Conservation (phyloP, 1,284 basidiomycete genomes). For the Ceratobasidium sp. region DNA sequence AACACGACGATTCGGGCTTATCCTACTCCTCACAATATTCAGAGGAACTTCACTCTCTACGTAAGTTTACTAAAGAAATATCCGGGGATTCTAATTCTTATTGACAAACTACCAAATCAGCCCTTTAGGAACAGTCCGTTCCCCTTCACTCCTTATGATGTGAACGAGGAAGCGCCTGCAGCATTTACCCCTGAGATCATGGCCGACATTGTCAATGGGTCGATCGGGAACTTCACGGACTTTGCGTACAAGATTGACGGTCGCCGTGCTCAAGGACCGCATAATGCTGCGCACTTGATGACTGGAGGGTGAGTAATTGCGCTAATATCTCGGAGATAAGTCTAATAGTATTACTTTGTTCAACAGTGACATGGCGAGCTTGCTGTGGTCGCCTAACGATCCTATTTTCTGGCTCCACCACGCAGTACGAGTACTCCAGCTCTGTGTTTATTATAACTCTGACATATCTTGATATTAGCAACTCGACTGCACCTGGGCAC, state of each 20-base stretch:
- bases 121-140: conserved; percentile 32
- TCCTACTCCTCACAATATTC: conserved; percentile 38
- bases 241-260: conserved; percentile 33
- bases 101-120: no score
- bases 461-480: background rate
- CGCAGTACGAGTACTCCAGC: conserved; percentile 8
- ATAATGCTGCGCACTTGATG: conserved; percentile 33
- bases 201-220: conserved; percentile 22
- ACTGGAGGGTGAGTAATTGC: conserved; percentile 8
- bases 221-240: conserved; percentile 12
- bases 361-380: conserved; percentile 35
- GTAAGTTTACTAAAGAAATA: conserved; percentile 15
- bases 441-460: background rate
- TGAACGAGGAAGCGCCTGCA: background rate
- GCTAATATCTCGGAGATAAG: background rate
- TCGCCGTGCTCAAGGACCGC: conserved; percentile 14
- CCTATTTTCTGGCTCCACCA: conserved; percentile 17
- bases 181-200: conserved; percentile 6
- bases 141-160: conserved; percentile 12
- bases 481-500: conserved; percentile 45
- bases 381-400: conserved; percentile 41
- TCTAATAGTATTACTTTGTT: no score
- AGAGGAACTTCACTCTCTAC: conserved; percentile 28
- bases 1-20: conserved; percentile 28
- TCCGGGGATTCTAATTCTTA: no score